Base-by-base conservation (phyloP, 164 flowering plant species). In the Piper longum region DNA sequence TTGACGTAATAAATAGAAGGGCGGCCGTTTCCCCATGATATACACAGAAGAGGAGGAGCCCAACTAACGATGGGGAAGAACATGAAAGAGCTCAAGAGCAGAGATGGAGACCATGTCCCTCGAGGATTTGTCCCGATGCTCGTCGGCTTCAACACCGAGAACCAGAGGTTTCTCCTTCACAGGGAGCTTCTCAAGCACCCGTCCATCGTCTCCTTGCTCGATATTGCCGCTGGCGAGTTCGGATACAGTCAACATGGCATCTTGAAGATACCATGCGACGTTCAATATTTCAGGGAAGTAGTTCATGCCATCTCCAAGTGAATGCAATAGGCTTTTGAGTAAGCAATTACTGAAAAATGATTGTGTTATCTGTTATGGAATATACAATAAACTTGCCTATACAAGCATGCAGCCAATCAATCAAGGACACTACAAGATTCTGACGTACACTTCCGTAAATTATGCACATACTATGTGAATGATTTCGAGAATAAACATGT, bases 101-200 rank as follows among this genome's bases (percentile, higher is more conserved):
- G 36, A 43, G 48, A 11, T 55, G 41, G 12, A 0, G 59, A 61
- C 3, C 57, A 59, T 12, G 60, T n/a, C 12, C 67, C 64, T 5
- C 67, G 66, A 56, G 78, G 78, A 41, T 64, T 51, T 41, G 71
- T 75, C 7, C 78, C 78, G 18, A 51, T 75, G 62, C 55, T 75
- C 18, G 75, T 72, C 4, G 78, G 75, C 44, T 54, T 17, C 17
- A 71, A 68, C 18, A 59, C 36, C n/a, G 69, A 19, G n/a, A 62
- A 62, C 62, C 69, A 75, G 75, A 69, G 70, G 62, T 45, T 75
- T 14, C 43, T 64, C 40, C 36, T 72, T 19, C 75, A 59, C 14
- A 65, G 67, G 40, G 70, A 70, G 66, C 66, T 75, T 12, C 59
- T 75, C 41, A 41, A 55, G 17, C 73, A 75, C 62, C 73, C 78